Percentiles rank a stretch among this genome's conserved stretches.
phyloP scores from a whole-genome alignment of 208 protist species.

The Wallacemonas sp. region DNA sequence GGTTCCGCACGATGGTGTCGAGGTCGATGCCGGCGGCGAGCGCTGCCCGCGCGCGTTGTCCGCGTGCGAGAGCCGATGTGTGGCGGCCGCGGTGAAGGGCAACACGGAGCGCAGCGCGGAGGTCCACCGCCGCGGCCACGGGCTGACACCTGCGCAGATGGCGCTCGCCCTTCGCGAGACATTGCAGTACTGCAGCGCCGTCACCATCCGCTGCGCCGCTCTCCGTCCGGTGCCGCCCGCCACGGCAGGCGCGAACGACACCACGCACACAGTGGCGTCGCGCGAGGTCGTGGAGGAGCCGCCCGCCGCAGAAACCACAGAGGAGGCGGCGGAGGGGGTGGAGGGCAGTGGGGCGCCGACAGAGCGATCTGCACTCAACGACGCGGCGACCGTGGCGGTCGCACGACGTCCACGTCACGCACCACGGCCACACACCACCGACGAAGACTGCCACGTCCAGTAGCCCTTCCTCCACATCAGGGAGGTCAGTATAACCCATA shows the following conservation, averaged over 20 bases:
- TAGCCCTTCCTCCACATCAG: too few species aligned
- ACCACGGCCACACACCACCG: constrained; percentile 10
- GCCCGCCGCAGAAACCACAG: not conserved
- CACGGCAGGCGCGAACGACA: constrained; percentile 14
- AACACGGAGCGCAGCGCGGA: constrained; percentile 35
- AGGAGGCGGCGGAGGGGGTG: too few species aligned
- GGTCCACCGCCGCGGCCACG: constrained; percentile 24
- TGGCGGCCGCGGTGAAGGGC: constrained; percentile 52
- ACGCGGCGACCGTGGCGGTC: not conserved
- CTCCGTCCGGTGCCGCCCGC: constrained; percentile 12
- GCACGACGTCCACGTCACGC: not conserved
- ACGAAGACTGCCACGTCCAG: constrained; percentile 54
- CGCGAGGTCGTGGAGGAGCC: not conserved
- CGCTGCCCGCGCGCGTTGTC: constrained; percentile 34
- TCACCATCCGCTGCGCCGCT: constrained; percentile 38
- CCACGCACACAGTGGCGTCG: too few species aligned
- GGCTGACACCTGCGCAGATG: constrained; percentile 27
- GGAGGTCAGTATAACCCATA: too few species aligned
- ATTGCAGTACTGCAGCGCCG: constrained; percentile 63
- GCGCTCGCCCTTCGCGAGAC: constrained; percentile 57
- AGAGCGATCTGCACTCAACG: too few species aligned
- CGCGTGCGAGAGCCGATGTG: constrained; percentile 49
- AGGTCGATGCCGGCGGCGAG: not conserved
- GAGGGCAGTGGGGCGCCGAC: too few species aligned
- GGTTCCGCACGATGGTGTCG: constrained; percentile 30